Percentiles rank a stretch among this genome's conserved stretches.
Conservation (phyloP, 164 flowering plant species). For the Chimonanthus salicifolius region DNA sequence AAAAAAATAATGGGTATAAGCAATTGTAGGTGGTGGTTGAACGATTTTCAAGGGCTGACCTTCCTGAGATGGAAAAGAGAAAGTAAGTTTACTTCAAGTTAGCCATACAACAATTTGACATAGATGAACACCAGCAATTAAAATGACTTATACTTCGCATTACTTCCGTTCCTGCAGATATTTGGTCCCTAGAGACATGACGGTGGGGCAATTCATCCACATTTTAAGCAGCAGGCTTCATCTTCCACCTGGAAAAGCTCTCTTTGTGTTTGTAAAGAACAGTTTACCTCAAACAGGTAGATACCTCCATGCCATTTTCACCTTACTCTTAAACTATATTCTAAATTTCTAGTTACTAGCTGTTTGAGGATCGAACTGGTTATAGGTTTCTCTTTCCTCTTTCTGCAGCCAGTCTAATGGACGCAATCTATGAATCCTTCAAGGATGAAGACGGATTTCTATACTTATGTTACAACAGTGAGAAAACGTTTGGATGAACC, state of each 20-base stretch:
- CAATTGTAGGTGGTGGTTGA: slow-evolving; percentile 14
- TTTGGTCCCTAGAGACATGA: slow-evolving; percentile 96
- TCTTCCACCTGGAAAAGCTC: slow-evolving; percentile 83
- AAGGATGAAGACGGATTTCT: slow-evolving; percentile 85
- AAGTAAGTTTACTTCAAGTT: slow-evolving; percentile 6
- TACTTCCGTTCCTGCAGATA: slow-evolving; percentile 34
- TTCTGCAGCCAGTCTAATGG: slow-evolving; percentile 61
- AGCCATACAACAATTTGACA: neutral
- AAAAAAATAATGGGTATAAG: neutral
- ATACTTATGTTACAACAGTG: slow-evolving; percentile 87
- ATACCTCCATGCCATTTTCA: neutral
- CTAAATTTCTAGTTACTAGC: neutral
- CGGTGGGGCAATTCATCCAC: slow-evolving; percentile 89
- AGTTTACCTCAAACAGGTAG: slow-evolving; percentile 93
- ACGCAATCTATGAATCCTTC: slow-evolving; percentile 53
- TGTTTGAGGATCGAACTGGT: neutral
- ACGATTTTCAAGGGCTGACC: slow-evolving; percentile 15
- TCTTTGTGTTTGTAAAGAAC: slow-evolving; percentile 81
- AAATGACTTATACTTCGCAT: neutral
- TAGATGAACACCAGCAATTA: too few relatives aligned
- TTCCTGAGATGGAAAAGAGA: slow-evolving; percentile 21
- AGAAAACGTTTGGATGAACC: slow-evolving; percentile 72
- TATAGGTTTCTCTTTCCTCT: neutral
- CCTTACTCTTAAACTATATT: neutral
- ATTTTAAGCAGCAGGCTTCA: slow-evolving; percentile 72